Evolutionary conservation across 208 protist species (phyloP).

Genomic region (Leishmania martiniquensis): DNA sequence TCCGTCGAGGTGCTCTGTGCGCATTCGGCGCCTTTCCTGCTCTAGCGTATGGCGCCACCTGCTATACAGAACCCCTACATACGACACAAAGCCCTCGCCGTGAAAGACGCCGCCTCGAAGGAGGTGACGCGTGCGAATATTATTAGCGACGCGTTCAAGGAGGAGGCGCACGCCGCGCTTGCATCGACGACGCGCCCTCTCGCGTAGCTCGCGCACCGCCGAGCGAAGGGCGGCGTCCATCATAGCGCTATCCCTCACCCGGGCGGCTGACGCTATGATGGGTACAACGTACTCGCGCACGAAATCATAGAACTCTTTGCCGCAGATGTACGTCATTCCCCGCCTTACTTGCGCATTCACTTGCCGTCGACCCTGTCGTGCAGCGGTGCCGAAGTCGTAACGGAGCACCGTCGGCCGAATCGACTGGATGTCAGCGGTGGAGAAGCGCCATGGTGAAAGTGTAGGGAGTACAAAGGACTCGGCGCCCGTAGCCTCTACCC

Average conservation of each 20-base stretch:
- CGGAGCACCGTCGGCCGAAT: constrained; percentile 32
- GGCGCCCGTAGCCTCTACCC: background rate
- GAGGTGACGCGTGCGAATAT: constrained; percentile 52
- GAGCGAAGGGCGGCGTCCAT: constrained; percentile 35
- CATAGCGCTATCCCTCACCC: constrained; percentile 14
- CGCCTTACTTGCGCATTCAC: constrained; percentile 18
- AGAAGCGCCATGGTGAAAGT: background rate
- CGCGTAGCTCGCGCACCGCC: constrained; percentile 51
- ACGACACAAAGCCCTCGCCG: constrained; percentile 54
- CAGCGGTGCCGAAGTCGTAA: constrained; percentile 8
- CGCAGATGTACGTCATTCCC: constrained; percentile 27
- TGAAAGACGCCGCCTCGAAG: constrained; percentile 35
- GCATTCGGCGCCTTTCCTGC: constrained; percentile 17
- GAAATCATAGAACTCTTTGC: constrained; percentile 40
- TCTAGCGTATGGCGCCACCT: constrained; percentile 47
- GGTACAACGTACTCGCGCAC: constrained; percentile 47
- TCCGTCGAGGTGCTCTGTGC: background rate
- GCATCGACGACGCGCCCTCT: constrained; percentile 33
- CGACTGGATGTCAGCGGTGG: background rate
- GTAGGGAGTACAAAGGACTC: background rate
- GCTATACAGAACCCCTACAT: constrained; percentile 54
- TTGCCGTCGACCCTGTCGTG: constrained; percentile 1
- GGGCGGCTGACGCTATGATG: constrained; percentile 36
- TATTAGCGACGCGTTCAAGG: constrained; percentile 52
- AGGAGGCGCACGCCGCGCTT: constrained; percentile 36